Percentiles rank a stretch among this genome's conserved stretches.
phyloP scores from a whole-genome alignment of 345 rosid genomes.

The Cardamine chenopodiifolia region DNA sequence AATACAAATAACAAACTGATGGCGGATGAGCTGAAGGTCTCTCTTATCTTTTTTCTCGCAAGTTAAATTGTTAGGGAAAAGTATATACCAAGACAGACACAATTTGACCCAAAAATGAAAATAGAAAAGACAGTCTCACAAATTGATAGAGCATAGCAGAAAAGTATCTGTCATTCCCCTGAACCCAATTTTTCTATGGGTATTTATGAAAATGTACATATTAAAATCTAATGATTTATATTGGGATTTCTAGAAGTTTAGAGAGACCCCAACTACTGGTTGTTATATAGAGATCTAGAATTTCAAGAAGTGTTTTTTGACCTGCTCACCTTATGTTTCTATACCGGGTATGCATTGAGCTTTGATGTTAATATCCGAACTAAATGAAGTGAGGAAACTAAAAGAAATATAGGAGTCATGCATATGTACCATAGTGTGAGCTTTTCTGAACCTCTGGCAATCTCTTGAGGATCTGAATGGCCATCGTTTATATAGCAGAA shows the following conservation, averaged over 20 bases:
- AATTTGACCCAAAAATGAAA: too few relatives aligned
- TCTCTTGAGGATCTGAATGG: constrained; percentile 9
- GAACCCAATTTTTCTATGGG: not conserved
- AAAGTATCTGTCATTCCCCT: constrained; percentile 1
- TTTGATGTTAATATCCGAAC: not conserved
- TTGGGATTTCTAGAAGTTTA: not conserved
- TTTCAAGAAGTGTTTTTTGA: not conserved
- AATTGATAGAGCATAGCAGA: constrained; percentile 7
- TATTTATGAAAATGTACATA: not conserved
- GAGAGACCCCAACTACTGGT: not conserved
- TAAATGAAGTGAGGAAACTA: not conserved
- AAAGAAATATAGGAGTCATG: not conserved
- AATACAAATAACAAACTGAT: constrained; percentile 95
- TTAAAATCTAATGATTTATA: not conserved
- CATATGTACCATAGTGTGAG: constrained; percentile 12
- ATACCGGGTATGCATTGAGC: constrained; percentile 4
- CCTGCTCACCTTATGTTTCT: not conserved
- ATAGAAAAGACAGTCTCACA: not conserved
- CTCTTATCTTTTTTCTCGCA: constrained; percentile 26
- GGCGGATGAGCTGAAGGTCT: constrained; percentile 95
- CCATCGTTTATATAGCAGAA: not conserved
- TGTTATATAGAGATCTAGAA: not conserved
- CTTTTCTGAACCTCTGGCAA: not conserved
- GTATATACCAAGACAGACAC: not conserved
- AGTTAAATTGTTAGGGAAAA: constrained; percentile 8